Conservation (phyloP, 352 stramenopile genomes). For the Elongisporangium undulatum region DNA sequence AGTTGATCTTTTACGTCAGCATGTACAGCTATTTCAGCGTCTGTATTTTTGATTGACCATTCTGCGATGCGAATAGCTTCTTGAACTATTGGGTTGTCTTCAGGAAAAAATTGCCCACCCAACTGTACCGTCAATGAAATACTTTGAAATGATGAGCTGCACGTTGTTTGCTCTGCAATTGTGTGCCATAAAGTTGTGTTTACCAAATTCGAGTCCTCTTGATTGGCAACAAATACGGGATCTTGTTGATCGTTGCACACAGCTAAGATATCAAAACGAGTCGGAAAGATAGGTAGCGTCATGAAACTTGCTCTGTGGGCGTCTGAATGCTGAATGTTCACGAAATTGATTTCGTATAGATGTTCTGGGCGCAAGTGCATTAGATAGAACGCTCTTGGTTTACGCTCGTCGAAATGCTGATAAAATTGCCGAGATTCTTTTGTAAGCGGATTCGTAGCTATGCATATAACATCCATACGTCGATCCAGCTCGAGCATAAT, state of each 20-base stretch:
- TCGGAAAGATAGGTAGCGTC: constrained; percentile 23
- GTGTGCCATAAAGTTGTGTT: constrained; percentile 19
- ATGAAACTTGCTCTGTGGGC: constrained; percentile 43
- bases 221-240: constrained; percentile 2
- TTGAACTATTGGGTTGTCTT: constrained; percentile 26
- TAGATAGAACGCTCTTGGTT: constrained; percentile 57
- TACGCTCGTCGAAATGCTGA: constrained; percentile 38
- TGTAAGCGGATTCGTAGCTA: constrained; percentile 46
- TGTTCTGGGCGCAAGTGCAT: constrained; percentile 54
- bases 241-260: constrained; percentile 22
- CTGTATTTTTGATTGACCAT: neutral
- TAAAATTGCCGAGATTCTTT: constrained; percentile 34
- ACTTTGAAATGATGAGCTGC: constrained; percentile 22
- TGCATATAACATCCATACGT: constrained; percentile 42
- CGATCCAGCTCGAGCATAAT: constrained; percentile 69
- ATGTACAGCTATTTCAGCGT: neutral
- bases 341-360: constrained; percentile 49
- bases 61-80: constrained; percentile 20
- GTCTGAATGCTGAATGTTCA: constrained; percentile 34
- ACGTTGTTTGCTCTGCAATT: constrained; percentile 20
- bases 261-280: constrained; percentile 32
- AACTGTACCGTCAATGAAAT: constrained; percentile 52
- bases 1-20: constrained; percentile 25
- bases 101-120: constrained; percentile 37
- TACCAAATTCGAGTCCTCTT: neutral